Evolutionary conservation across 1,139 yeast genomes (phyloP), one percentile per base, ranked within the genome.

Genomic region (Sugiyamaella pinicola): DNA sequence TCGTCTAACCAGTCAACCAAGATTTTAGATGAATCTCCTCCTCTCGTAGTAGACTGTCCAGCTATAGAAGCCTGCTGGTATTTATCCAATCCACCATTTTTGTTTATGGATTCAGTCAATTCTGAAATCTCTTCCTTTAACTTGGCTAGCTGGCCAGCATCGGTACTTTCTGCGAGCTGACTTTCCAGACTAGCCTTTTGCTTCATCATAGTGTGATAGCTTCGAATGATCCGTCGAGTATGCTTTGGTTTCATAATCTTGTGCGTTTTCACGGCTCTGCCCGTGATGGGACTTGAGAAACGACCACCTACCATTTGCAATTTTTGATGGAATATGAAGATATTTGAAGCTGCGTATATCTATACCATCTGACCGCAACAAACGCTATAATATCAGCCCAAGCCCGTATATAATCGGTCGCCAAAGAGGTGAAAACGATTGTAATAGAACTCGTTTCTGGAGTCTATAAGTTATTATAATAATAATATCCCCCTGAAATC

Each of bases 51-150:
- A 55, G 82, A 81, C 63, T 91, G 98, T 0, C 98, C 98, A 48
- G 84, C 81, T 0, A 87, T 80, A 1, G 96, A 88, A 0, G 98
- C 98, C n/a, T 77, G 72, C 64, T 91, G 98, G 66, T 91, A 91
- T 38, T 56, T 56, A 84, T 82, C 58, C 69, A 76, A 1, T 79
- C 89, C 49, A 81, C 71, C 40, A 69, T 67, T 13, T 42, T 51
- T 12, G 57, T 40, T 39, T 12, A 63, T 52, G 35, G 59, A 54
- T 12, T 38, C 38, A 6, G 56, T 55, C 9, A 66, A 29, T 6
- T 40, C 43, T 1, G 46, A 48, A 9, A 61, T 45, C 31, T 61
- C 55, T 17, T 48, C 22, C 13, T 47, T 52, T 2, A 49, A 12
- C 7, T 38, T 19, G 7, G 31, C 37, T n/a, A 18, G 15, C 33